Evolutionary conservation across 2,329 filamentous ascomycete species (phyloP), one percentile per base, ranked within the genome.

Genomic region (Nemania diffusa): DNA sequence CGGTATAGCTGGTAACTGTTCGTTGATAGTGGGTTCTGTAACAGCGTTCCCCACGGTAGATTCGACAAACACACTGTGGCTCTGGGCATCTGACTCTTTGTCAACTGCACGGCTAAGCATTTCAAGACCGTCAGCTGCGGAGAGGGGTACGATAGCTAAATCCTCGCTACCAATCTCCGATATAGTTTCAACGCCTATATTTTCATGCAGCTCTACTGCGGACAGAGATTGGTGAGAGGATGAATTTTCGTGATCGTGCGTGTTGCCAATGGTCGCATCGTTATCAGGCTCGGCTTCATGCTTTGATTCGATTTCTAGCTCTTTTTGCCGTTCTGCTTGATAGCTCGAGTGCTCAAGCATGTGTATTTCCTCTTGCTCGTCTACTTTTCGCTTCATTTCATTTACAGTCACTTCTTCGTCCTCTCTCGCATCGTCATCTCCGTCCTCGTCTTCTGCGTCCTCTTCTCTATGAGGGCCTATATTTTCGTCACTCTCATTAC

Each of bases 71-170:
- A 44, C 26, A 24, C 44, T 11, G 37, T 64, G 32, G 26, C 44
- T 56, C 24, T 62, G 52, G 32, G 60, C 60, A 24, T 61, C 68
- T 5, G 71, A 69, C 62, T 75, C 72, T 24, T 59, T 59, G 42
- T 76, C 72, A 26, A 75, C 60, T 13, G 27, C 63, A 48, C 65
- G 74, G 44, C 73, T 75, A 15, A 77, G 63, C 17, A 74, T 71
- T 52, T 76, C 75, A n/a, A 76, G 74, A 7, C 75, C 75, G 20
- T 76, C 73, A 44, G 73, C 73, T 24, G 73, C 74, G 15, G 73
- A 73, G 17, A 72, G 55, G 11, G 71, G 68, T 17, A 29, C 34
- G 8, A 24, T 29, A 48, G 40, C 17, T 29, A 52, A 27, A 5
- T 17, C 37, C 22, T 52, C 55, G 26, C 42, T 32, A n/a, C 51